Conservation (phyloP, 116 monocot species). For the Trichopus zeylanicus region DNA sequence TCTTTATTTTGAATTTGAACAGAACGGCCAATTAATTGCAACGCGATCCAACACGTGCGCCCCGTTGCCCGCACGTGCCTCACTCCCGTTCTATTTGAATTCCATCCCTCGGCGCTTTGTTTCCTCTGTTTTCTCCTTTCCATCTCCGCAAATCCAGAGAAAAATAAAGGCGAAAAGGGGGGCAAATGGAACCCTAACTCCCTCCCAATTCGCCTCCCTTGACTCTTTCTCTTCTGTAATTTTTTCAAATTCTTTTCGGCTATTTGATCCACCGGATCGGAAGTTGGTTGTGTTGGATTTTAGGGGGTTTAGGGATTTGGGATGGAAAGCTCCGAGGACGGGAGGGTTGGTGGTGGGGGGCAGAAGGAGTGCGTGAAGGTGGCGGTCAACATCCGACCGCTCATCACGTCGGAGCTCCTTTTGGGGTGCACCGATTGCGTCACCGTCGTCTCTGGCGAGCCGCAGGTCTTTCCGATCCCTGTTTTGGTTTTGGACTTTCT, state of each 20-base stretch:
- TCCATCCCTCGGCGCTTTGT: not conserved
- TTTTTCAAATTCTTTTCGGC: not conserved
- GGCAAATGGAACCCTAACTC: conserved; percentile 8
- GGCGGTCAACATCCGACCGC: conserved; percentile 81
- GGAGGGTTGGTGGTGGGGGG: not conserved
- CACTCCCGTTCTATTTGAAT: not conserved
- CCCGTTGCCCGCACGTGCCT: not conserved
- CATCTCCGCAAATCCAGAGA: not conserved
- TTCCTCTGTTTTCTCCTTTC: not conserved
- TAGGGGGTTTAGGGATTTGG: not conserved
- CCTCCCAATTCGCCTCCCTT: not conserved
- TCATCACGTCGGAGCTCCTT: conserved; percentile 63
- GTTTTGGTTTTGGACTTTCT: not conserved
- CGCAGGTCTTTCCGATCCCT: conserved; percentile 42
- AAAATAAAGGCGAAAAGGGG: conserved; percentile 2
- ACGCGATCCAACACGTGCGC: not conserved
- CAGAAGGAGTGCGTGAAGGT: conserved; percentile 76
- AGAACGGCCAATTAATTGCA: not conserved
- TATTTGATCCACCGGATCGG: not conserved
- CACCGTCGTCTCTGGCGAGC: conserved; percentile 65
- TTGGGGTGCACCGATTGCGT: conserved; percentile 83
- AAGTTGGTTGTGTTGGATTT: not conserved
- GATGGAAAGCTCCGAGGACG: conserved; percentile 47
- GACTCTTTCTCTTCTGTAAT: not conserved
- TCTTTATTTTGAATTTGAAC: not conserved